Evolutionary conservation across 1,284 basidiomycete species (phyloP).

Genomic region (Ceratobasidium sp.): DNA sequence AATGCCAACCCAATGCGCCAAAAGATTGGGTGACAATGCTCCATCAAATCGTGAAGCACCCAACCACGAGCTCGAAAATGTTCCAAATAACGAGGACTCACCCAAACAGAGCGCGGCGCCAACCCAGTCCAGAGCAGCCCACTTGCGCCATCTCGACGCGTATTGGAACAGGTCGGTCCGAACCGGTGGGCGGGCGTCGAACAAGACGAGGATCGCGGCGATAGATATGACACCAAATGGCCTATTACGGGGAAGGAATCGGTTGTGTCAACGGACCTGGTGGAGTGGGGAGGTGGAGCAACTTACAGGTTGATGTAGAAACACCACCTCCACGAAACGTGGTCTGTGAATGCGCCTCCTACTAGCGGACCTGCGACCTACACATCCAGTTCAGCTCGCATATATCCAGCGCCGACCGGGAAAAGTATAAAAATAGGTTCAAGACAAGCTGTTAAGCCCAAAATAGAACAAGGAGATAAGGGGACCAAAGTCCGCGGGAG

Average conservation of each 20-base stretch:
- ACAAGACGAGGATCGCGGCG: slow-evolving; percentile 45
- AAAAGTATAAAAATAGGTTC: not conserved
- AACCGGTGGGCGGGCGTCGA: slow-evolving; percentile 45
- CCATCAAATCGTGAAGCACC: not conserved
- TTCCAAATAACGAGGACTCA: not conserved
- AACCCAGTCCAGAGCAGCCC: slow-evolving; percentile 55
- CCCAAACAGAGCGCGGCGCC: slow-evolving; percentile 55
- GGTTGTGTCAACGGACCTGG: not conserved
- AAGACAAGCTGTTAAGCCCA: not conserved
- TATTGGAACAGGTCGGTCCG: slow-evolving; percentile 31
- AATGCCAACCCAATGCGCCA: not conserved
- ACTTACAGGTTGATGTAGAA: slow-evolving; percentile 58
- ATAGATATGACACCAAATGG: slow-evolving; percentile 49
- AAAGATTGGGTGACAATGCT: not conserved
- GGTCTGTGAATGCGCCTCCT: slow-evolving; percentile 54
- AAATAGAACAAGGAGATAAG: not conserved
- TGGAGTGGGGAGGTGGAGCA: not conserved
- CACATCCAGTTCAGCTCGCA: slow-evolving; percentile 25
- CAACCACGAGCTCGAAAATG: not conserved
- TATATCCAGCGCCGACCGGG: not conserved
- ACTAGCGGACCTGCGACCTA: slow-evolving; percentile 52
- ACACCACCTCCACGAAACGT: slow-evolving; percentile 56
- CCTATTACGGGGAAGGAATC: not conserved
- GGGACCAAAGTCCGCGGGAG: not conserved
- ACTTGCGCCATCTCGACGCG: slow-evolving; percentile 31